These are phyloP conservation scores for Phycomyces nitens DNA, from an alignment of 192 early-diverging fungal species.

Conservation along the genomic window DNA sequence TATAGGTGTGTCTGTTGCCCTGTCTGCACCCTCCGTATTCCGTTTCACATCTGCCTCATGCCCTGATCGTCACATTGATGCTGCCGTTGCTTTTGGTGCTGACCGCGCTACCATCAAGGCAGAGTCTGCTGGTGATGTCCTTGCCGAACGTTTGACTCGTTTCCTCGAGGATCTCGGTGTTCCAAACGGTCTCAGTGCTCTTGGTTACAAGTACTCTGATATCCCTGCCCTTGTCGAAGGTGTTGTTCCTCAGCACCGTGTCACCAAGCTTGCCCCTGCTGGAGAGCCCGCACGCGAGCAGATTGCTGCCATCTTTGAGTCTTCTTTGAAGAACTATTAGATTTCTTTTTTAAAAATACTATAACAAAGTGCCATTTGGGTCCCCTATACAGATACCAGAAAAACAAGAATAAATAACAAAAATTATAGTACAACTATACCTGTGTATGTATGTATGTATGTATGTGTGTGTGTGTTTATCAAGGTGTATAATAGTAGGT, in stretches of 20 bases:
- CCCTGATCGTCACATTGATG: conserved; percentile 85
- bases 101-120: conserved; percentile 60
- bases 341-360: too few species aligned
- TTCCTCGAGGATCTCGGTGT: conserved; percentile 77
- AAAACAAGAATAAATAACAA: too few species aligned
- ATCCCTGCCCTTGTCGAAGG: conserved; percentile 76
- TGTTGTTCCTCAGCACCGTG: conserved; percentile 88
- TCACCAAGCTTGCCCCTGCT: conserved; percentile 83
- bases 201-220: conserved; percentile 70
- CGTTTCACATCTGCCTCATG: conserved; percentile 74
- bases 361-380: too few species aligned
- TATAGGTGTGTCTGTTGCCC: conserved; percentile 80
- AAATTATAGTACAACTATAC: too few species aligned
- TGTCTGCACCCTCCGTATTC: conserved; percentile 90
- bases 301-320: conserved; percentile 62
- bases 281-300: conserved; percentile 59
- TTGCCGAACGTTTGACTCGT: conserved; percentile 72
- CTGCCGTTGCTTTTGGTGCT: conserved; percentile 71
- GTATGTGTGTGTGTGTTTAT: too few species aligned
- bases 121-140: conserved; percentile 68
- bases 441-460: too few species aligned
- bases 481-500: too few species aligned
- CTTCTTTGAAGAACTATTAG: conserved; percentile 53
- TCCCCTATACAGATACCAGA: too few species aligned
- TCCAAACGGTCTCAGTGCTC: conserved; percentile 73